phyloP scores from a whole-genome alignment of 495 filamentous ascomycete species.

The Neurospora sp. region DNA sequence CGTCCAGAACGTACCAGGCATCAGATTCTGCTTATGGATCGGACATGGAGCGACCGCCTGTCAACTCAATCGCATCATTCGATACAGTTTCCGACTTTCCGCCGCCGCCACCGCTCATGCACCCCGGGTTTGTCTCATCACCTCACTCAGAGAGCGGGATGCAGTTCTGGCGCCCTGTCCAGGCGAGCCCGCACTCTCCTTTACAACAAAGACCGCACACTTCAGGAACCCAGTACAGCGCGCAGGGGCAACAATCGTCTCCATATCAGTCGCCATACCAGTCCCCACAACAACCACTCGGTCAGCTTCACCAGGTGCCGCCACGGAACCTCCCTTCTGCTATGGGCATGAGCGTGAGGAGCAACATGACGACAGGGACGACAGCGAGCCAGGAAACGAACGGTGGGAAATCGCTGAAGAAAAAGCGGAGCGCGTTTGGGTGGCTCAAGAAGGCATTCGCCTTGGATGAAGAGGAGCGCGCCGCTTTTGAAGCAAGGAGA shows the following conservation, averaged over 20 bases:
- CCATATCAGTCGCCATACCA: not conserved
- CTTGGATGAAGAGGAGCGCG: slow-evolving; percentile 44
- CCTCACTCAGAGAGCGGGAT: slow-evolving; percentile 34
- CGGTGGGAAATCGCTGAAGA: slow-evolving; percentile 34
- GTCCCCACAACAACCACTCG: not conserved
- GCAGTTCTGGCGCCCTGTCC: slow-evolving; percentile 43
- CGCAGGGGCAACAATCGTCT: not conserved
- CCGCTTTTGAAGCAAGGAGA: slow-evolving; percentile 38
- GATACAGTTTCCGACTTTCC: slow-evolving; percentile 23
- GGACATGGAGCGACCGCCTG: slow-evolving; percentile 31
- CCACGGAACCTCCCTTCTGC: slow-evolving; percentile 35
- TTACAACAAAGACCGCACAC: slow-evolving; percentile 47
- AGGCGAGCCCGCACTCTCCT: slow-evolving; percentile 45
- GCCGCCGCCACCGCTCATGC: slow-evolving; percentile 25
- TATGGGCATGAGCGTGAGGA: slow-evolving; percentile 43
- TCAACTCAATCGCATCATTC: slow-evolving; percentile 21
- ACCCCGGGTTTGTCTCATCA: slow-evolving; percentile 31
- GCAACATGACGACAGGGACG: slow-evolving; percentile 28
- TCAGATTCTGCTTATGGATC: slow-evolving; percentile 45
- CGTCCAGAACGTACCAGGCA: slow-evolving; percentile 26
- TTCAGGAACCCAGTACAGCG: slow-evolving; percentile 18
- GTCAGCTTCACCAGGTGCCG: slow-evolving; percentile 18
- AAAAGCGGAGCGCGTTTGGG: slow-evolving; percentile 49
- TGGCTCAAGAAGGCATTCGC: slow-evolving; percentile 51
- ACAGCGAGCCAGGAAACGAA: slow-evolving; percentile 6